Conservation (phyloP, 345 rosid genomes). For the Salix exigua region DNA sequence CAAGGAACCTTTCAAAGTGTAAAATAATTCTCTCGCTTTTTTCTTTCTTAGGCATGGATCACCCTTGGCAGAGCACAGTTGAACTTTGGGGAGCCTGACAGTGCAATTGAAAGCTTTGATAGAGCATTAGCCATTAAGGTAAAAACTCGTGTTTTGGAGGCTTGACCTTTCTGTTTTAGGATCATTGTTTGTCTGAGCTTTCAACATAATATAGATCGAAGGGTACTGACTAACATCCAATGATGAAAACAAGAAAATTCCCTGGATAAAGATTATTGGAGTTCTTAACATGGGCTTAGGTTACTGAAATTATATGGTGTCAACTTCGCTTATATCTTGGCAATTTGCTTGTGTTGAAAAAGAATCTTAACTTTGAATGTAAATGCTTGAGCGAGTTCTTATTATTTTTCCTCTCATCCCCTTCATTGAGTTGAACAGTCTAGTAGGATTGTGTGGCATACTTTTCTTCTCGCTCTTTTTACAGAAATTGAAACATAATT, state of each 20-base stretch:
- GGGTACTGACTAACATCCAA: neutral
- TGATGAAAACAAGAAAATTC: neutral
- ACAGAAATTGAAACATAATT: neutral
- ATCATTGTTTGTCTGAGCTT: neutral
- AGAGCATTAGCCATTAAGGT: slow-evolving; percentile 70
- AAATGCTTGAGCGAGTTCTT: neutral
- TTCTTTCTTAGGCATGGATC: slow-evolving; percentile 63
- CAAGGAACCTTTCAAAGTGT: neutral
- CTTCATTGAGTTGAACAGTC: neutral
- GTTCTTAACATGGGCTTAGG: neutral
- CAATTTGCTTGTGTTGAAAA: neutral
- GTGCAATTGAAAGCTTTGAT: slow-evolving; percentile 68
- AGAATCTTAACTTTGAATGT: too few species aligned
- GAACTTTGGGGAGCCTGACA: slow-evolving; percentile 90
- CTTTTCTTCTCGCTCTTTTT: neutral
- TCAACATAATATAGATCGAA: neutral
- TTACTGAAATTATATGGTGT: neutral
- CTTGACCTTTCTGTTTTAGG: neutral
- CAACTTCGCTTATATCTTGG: neutral
- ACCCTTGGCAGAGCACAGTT: slow-evolving; percentile 94
- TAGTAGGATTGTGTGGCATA: neutral
- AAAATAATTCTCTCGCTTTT: neutral
- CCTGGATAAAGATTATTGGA: neutral
- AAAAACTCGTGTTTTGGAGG: neutral
- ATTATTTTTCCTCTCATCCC: neutral